These are phyloP conservation scores for Calcarisporium arbuscula DNA, from an alignment of 2,329 filamentous ascomycete genomes.

Conservation along the genomic window DNA sequence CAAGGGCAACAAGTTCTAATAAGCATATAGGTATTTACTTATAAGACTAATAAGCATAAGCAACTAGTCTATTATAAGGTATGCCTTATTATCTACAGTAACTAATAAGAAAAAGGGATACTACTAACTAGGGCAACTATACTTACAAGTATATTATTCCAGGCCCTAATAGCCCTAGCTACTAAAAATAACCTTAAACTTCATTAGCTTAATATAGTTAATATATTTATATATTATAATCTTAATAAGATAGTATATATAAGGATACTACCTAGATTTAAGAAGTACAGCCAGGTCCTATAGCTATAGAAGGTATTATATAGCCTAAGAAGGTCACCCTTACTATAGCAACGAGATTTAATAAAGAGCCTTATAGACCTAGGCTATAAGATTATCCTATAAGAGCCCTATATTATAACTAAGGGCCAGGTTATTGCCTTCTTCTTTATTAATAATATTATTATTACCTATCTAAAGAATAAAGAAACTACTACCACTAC, in stretches of 20 bases:
- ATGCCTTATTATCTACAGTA: background rate
- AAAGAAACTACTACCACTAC: background rate
- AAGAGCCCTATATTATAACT: background rate
- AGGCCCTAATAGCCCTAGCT: background rate
- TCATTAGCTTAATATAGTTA: background rate
- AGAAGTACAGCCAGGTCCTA: background rate
- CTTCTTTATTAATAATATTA: background rate
- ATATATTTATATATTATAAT: background rate
- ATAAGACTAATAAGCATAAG: background rate
- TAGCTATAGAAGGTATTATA: background rate
- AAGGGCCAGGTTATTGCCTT: background rate
- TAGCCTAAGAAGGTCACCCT: background rate
- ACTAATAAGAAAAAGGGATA: background rate
- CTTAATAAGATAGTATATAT: background rate
- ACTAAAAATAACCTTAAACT: background rate
- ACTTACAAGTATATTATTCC: background rate
- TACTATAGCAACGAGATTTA: background rate
- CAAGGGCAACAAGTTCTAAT: background rate
- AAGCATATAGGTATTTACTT: background rate
- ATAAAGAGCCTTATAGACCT: background rate
- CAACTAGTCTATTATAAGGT: background rate
- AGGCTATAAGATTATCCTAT: background rate
- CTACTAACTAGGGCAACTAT: background rate
- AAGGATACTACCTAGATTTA: background rate
- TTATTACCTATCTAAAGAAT: background rate